These are phyloP conservation scores for Hypomyces rosellus DNA, from an alignment of 2,329 filamentous ascomycete species.

Conservation along the genomic window DNA sequence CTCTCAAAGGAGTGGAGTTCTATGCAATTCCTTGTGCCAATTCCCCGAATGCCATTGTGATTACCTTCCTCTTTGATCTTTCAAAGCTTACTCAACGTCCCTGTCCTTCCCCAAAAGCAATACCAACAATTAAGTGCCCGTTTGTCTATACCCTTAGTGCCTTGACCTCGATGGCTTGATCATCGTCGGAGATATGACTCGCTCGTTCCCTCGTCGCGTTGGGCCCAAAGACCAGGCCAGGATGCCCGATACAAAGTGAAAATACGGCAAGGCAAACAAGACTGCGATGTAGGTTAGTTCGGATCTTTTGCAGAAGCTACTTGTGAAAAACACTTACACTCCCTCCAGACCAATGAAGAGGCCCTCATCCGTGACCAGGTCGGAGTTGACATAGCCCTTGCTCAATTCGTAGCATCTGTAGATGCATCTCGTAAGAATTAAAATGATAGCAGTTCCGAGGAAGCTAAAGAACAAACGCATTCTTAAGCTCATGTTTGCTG, in stretches of 20 bases:
- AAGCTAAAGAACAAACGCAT: slow-evolving; percentile 44
- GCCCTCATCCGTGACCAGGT: slow-evolving; percentile 44
- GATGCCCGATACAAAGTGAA: slow-evolving; percentile 32
- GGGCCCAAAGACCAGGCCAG: slow-evolving; percentile 22
- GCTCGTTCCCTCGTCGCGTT: background rate
- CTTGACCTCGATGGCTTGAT: background rate
- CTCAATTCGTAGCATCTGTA: slow-evolving; percentile 61
- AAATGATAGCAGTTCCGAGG: slow-evolving; percentile 46
- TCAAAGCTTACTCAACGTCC: background rate
- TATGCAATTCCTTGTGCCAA: too few species aligned
- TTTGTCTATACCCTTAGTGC: background rate
- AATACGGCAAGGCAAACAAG: slow-evolving; percentile 31
- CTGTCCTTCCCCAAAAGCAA: background rate
- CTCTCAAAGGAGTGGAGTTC: too few species aligned
- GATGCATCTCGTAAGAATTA: slow-evolving; percentile 55
- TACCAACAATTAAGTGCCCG: background rate
- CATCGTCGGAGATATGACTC: background rate
- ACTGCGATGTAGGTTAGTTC: slow-evolving; percentile 16
- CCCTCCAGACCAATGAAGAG: slow-evolving; percentile 51
- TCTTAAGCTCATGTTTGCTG: slow-evolving; percentile 14
- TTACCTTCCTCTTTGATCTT: too few species aligned
- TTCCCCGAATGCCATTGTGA: too few species aligned
- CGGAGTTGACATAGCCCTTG: slow-evolving; percentile 50
- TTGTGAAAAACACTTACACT: slow-evolving; percentile 26
- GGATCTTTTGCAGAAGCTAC: background rate